Evolutionary conservation across 108 stramenopile genomes (phyloP).

Genomic region (Skeletonema potamos): DNA sequence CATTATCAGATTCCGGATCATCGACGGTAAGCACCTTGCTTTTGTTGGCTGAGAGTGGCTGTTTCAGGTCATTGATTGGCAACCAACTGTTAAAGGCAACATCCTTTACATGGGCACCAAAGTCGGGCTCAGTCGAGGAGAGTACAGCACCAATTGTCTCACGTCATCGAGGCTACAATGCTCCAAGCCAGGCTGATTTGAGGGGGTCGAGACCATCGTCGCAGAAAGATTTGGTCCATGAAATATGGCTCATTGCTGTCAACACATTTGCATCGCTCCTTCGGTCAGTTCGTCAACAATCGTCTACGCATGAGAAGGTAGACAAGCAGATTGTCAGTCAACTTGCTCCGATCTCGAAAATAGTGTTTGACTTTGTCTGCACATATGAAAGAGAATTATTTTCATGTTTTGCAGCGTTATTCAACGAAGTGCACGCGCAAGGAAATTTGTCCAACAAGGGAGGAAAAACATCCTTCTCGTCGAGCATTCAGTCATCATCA

Average conservation of each 20-base stretch:
- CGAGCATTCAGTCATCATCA: slow-evolving; percentile 29
- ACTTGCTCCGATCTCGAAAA: slow-evolving; percentile 14
- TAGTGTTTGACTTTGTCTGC: slow-evolving; percentile 37
- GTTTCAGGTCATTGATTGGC: slow-evolving; percentile 30
- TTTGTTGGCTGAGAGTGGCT: slow-evolving; percentile 23
- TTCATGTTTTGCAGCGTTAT: slow-evolving; percentile 33
- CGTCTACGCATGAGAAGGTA: slow-evolving; percentile 13
- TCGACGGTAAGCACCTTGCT: slow-evolving; percentile 16
- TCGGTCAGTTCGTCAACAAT: slow-evolving; percentile 26
- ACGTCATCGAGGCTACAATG: slow-evolving; percentile 31
- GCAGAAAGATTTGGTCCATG: slow-evolving; percentile 33
- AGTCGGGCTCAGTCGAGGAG: background rate
- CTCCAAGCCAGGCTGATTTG: background rate
- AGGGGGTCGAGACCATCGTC: background rate
- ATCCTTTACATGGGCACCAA: slow-evolving; percentile 9
- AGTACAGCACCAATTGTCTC: background rate
- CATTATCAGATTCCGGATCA: slow-evolving; percentile 35
- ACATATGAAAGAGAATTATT: slow-evolving; percentile 35
- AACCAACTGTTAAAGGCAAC: slow-evolving; percentile 26
- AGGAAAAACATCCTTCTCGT: slow-evolving; percentile 19
- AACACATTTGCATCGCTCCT: slow-evolving; percentile 30
- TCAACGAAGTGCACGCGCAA: slow-evolving; percentile 10
- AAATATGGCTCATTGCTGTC: slow-evolving; percentile 33
- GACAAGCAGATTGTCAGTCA: slow-evolving; percentile 22
- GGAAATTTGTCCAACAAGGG: background rate